Evolutionary conservation across 2,329 filamentous ascomycete genomes (phyloP).

Genomic region (Davidsoniella australis): DNA sequence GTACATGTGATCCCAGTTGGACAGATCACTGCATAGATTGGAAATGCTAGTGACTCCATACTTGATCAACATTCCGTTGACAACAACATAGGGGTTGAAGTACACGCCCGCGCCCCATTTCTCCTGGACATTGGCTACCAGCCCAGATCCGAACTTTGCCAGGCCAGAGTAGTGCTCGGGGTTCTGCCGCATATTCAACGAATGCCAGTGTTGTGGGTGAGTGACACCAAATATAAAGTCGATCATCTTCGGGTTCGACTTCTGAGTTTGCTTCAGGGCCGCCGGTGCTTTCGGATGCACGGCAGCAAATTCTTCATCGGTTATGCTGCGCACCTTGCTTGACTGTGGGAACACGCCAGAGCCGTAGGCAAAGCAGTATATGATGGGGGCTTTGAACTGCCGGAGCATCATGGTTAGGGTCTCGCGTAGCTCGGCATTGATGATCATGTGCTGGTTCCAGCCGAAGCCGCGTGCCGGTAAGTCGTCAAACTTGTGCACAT

Average conservation of each 20-base stretch:
- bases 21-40: conserved; percentile 72
- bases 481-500: conserved; percentile 28
- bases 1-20: conserved; percentile 86
- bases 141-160: conserved; percentile 65
- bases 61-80: conserved; percentile 93
- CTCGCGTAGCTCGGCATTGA: conserved; percentile 92
- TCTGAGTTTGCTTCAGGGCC: conserved; percentile 69
- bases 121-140: conserved; percentile 75
- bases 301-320: conserved; percentile 39
- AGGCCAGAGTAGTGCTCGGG: conserved; percentile 83
- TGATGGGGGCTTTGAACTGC: conserved; percentile 82
- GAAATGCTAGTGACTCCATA: conserved; percentile 93
- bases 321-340: conserved; percentile 33
- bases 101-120: conserved; percentile 85
- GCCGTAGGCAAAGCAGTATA: conserved; percentile 93
- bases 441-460: conserved; percentile 88
- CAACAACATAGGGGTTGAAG: conserved; percentile 88
- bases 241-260: conserved; percentile 85
- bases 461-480: conserved; percentile 48
- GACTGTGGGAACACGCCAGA: conserved; percentile 85
- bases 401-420: conserved; percentile 72
- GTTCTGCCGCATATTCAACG: conserved; percentile 74
- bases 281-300: conserved; percentile 70
- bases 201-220: conserved; percentile 93
- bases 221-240: conserved; percentile 96